phyloP scores from a whole-genome alignment of 441 rosid species.

The Populus hybrid region DNA sequence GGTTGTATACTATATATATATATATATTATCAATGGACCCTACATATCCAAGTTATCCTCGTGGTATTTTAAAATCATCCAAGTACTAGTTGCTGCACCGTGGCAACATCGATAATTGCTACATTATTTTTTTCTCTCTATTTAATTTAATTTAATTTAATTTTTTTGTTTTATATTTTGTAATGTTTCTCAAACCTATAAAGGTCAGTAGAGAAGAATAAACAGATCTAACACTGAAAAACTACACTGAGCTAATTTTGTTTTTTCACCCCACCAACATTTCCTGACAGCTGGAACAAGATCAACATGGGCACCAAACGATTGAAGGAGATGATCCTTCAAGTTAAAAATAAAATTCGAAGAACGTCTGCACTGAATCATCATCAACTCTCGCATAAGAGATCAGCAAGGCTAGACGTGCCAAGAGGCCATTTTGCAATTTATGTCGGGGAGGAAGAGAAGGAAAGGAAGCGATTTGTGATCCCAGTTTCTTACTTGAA shows the following conservation, averaged over 20 bases:
- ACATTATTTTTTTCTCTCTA: neutral
- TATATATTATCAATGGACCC: neutral
- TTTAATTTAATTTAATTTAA: neutral
- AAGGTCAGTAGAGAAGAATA: neutral
- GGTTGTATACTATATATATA: neutral
- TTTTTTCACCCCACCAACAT: neutral
- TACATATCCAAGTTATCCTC: neutral
- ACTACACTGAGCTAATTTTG: neutral
- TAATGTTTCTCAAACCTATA: neutral
- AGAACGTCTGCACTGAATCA: neutral
- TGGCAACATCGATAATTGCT: neutral
- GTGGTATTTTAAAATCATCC: neutral
- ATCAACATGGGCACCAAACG: neutral
- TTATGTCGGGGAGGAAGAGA: constrained; percentile 35
- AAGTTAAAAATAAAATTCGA: neutral
- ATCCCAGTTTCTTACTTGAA: constrained; percentile 38
- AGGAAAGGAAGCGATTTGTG: constrained; percentile 30
- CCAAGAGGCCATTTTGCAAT: constrained; percentile 26
- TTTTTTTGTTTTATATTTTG: neutral
- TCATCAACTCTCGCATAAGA: neutral
- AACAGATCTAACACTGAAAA: neutral
- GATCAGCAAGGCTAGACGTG: neutral
- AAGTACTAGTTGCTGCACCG: neutral
- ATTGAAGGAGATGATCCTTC: neutral
- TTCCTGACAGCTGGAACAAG: neutral